Base-by-base conservation (phyloP, 2,329 filamentous ascomycete genomes). In the Fusarium solani-melongenae region DNA sequence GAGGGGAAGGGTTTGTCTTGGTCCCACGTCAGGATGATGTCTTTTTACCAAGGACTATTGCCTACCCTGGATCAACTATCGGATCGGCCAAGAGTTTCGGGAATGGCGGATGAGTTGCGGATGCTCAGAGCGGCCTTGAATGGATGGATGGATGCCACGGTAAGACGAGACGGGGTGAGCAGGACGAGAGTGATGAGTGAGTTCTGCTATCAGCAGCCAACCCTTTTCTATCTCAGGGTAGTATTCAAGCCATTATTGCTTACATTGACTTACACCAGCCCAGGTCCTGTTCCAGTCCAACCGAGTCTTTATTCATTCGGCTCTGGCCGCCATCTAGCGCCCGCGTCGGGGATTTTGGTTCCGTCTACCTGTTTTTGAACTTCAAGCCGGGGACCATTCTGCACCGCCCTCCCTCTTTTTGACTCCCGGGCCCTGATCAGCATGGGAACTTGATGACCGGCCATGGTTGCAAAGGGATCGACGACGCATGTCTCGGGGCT, bases 1-100 rank as follows among this genome's bases (percentile, higher is more conserved):
- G 71, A 73, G 58, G 27, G 24, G 27, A 34, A 33, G 33, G 29
- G 31, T 31, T 17, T 69, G 68, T 66, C 71, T 72, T 53, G 59
- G 68, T 46, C 24, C 46, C 62, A 66, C 71, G 71, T 73, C 61
- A 72, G 65, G 36, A 74, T 73, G 71, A 73, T 72, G 71, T 70
- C 71, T 59, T 62, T 38, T 41, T 22, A 59, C 33, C 44, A 62
- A 36, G 20, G 31, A 33, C 56, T 55, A 49, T 62, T 44, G 17
- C 67, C 44, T 27, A 73, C 71, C 68, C 71, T 65, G 72, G 64
- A 51, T 58, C 46, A 29, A 44, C 38, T 56, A 73, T 62, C 33
- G 27, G 55, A 57, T 57, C 29, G 24, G 27, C 34, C 29, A 31
- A 38, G 31, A 36, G 36, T 59, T 73, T 69, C 62, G 49, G 67